Percentiles rank a stretch among this genome's conserved stretches.
Evolutionary conservation across 768 basidiomycete genomes (phyloP).

Genomic region (Mycena albidolilacea): DNA sequence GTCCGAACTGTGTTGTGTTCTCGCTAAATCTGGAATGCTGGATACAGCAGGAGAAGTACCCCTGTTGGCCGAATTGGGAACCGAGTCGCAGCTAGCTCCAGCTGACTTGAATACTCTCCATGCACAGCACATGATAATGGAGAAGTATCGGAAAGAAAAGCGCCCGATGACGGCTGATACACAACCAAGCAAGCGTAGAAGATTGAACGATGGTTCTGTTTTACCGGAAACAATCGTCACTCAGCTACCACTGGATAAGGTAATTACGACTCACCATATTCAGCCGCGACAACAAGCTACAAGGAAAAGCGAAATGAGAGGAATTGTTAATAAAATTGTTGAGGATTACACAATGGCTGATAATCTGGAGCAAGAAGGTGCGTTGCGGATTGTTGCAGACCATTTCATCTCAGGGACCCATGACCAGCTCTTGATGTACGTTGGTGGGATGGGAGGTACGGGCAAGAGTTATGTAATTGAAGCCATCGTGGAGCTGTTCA

Average conservation of each 20-base stretch:
- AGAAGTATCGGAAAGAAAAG: not conserved
- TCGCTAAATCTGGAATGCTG: not conserved
- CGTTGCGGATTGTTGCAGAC: constrained; percentile 2
- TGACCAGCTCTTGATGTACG: constrained; percentile 16
- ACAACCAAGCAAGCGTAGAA: not conserved
- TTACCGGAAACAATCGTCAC: not conserved
- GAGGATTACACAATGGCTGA: not conserved
- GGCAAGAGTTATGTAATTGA: constrained; percentile 17
- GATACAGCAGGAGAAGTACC: not conserved
- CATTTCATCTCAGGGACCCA: constrained; percentile 24
- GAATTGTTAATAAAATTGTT: not conserved
- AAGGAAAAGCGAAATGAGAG: not conserved
- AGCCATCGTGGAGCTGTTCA: constrained; percentile 13
- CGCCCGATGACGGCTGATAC: not conserved
- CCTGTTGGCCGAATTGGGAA: not conserved
- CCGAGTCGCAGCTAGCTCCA: not conserved
- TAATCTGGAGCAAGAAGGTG: constrained; percentile 6
- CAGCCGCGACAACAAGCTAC: not conserved
- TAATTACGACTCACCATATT: not conserved
- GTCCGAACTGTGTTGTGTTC: not conserved
- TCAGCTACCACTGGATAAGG: not conserved
- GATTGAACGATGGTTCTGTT: not conserved
- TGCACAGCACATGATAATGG: not conserved
- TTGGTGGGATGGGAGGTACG: constrained; percentile 9
- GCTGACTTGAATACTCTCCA: not conserved